phyloP scores from a whole-genome alignment of 371 early-diverging fungal species.

The Batkoa obscura region DNA sequence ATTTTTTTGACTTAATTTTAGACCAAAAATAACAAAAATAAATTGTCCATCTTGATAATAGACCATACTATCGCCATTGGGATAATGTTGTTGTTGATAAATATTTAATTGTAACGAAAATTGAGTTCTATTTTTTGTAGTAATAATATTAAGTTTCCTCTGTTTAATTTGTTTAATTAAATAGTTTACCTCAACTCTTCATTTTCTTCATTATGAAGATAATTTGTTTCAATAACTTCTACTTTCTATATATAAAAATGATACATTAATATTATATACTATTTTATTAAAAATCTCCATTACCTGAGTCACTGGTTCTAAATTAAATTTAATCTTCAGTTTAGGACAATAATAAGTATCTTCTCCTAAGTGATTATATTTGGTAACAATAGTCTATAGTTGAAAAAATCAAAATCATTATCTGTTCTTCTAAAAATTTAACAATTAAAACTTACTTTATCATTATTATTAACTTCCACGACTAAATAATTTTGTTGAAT shows the following conservation, averaged over 20 bases:
- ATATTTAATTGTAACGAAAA: not conserved
- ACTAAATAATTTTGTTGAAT: too few relatives aligned
- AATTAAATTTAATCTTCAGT: constrained; percentile 35
- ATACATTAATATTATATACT: not conserved
- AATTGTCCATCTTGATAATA: constrained; percentile 28
- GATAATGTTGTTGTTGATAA: constrained; percentile 61
- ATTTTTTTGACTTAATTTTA: constrained; percentile 77
- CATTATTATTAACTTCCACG: too few relatives aligned
- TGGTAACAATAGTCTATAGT: constrained; percentile 2
- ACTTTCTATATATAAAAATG: constrained; percentile 17
- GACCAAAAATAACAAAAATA: constrained; percentile 55
- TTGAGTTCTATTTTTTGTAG: constrained; percentile 11
- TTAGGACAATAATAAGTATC: constrained; percentile 55
- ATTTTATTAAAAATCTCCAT: not conserved
- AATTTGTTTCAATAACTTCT: constrained; percentile 31
- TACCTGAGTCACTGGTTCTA: constrained; percentile 58
- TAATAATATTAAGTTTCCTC: not conserved
- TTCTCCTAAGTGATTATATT: constrained; percentile 41
- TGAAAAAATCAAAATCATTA: not conserved
- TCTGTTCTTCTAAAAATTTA: too few relatives aligned
- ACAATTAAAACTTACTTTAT: too few relatives aligned
- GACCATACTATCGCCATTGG: constrained; percentile 48
- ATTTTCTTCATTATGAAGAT: constrained; percentile 16
- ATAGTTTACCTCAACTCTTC: constrained; percentile 24
- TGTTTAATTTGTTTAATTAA: not conserved